Evolutionary conservation across 2,329 filamentous ascomycete genomes (phyloP), one percentile per base, ranked within the genome.

Genomic region (Cladosporium oxysporum): DNA sequence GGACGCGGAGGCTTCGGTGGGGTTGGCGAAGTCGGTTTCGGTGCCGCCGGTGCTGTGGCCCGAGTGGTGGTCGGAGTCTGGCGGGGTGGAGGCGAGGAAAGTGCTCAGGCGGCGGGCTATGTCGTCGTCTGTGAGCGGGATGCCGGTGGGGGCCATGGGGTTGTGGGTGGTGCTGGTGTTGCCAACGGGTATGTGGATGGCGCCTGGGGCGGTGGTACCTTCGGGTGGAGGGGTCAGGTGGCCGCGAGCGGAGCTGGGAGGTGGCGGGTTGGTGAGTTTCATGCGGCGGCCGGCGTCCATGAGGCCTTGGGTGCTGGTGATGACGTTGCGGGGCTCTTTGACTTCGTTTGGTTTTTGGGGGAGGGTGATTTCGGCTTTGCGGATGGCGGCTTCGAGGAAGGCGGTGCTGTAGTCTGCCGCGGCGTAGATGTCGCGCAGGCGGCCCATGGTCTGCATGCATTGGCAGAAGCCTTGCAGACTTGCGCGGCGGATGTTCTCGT

Each of bases 321-420:
- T 77, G 47, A 76, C 69, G 60, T 71, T 71, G 49, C 72, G 67
- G 16, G 71, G 70, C 65, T 75, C 71, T 58, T 74, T 74, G 53
- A 75, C 64, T 62, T 76, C 72, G 44, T 73, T 70, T 33, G 72
- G 55, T 62, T 73, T 74, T 62, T 75, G 74, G 2, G 85, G 85
- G 47, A 92, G 82, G 65, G 91, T 88, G 68, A 95, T 93, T 65
- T 91, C 88, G 10, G 92, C 92, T 80, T 96, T 96, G 68, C 91
- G 89, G 69, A 97, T 90, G 0, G 93, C 92, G 1, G 93, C 92
- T 76, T 96, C 92, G n/a, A 97, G 84, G 81, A 97, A 97, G 2
- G 91, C 91, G 0, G 91, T 94, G n/a, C 92, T 93, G 73, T 95
- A 97, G 77, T 97, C 93, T n/a, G 94, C 94, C 0, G 93, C 93